Percentiles rank a stretch among this genome's conserved stretches.
phyloP scores from a whole-genome alignment of 257 asterid genomes.

The Solanum chilense region DNA sequence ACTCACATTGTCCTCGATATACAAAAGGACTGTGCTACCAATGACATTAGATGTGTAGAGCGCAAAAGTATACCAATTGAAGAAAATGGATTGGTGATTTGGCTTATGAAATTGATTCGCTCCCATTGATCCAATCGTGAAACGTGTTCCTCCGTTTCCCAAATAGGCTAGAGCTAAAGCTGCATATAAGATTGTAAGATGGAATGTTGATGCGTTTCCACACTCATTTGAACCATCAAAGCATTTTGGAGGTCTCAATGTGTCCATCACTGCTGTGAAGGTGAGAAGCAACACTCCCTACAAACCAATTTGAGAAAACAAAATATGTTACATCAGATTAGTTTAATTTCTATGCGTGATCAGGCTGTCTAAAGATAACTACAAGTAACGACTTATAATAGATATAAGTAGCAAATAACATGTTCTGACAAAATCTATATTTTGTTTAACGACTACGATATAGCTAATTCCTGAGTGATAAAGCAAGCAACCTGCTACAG shows the following conservation, averaged over 20 bases:
- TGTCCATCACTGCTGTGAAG: constrained; percentile 31
- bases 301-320: background rate
- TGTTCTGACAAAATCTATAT: background rate
- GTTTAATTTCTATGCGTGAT: background rate
- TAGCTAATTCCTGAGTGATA: background rate
- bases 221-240: constrained; percentile 23
- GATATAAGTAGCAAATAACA: background rate
- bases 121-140: constrained; percentile 60
- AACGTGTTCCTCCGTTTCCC: constrained; percentile 56
- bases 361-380: background rate
- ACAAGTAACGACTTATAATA: background rate
- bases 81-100: constrained; percentile 34
- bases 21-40: constrained; percentile 46
- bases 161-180: constrained; percentile 38
- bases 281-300: constrained; percentile 39
- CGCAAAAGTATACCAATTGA: constrained; percentile 54
- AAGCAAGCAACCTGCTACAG: background rate
- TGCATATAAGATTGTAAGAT: constrained; percentile 32
- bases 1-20: constrained; percentile 38
- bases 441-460: background rate
- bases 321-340: background rate
- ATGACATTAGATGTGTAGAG: constrained; percentile 40
- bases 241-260: constrained; percentile 41
- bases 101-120: constrained; percentile 45
- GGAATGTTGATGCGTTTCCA: constrained; percentile 30